Percentiles rank a stretch among this genome's conserved stretches.
Evolutionary conservation across 2,329 filamentous ascomycete species (phyloP).

Genomic region (Allantophomopsis lycopodina): DNA sequence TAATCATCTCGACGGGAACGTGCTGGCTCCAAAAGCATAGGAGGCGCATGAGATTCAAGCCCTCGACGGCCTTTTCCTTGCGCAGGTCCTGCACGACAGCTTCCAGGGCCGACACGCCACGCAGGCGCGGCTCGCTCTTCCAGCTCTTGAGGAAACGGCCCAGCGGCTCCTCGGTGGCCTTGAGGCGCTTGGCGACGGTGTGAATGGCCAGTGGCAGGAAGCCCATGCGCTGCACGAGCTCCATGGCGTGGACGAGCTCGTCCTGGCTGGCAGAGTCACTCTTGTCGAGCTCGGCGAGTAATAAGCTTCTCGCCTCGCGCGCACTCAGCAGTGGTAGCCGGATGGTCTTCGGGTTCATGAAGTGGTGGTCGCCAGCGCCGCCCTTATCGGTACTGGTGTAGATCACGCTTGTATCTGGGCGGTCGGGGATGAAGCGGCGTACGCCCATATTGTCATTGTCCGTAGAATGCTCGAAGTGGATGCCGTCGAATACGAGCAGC

Average conservation of each 20-base stretch:
- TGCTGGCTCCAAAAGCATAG: constrained; percentile 52
- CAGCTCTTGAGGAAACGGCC: constrained; percentile 46
- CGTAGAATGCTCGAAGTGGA: constrained; percentile 43
- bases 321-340: constrained; percentile 38
- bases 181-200: constrained; percentile 47
- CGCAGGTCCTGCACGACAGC: constrained; percentile 34
- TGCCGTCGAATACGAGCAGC: constrained; percentile 54
- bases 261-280: constrained; percentile 34
- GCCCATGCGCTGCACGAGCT: constrained; percentile 49
- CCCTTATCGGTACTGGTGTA: constrained; percentile 54
- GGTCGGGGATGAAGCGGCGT: constrained; percentile 49
- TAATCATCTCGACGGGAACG: constrained; percentile 52
- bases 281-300: constrained; percentile 49
- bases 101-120: constrained; percentile 30
- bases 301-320: constrained; percentile 42
- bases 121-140: constrained; percentile 38
- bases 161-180: constrained; percentile 44
- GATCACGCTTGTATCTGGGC: constrained; percentile 47
- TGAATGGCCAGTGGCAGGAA: constrained; percentile 56
- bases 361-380: constrained; percentile 37
- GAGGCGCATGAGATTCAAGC: constrained; percentile 50
- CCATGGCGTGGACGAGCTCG: constrained; percentile 40
- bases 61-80: constrained; percentile 31
- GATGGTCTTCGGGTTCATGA: constrained; percentile 42
- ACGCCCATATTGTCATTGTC: constrained; percentile 21